Base-by-base conservation (phyloP, 371 early-diverging fungal species). In the Actinomortierella ambigua region DNA sequence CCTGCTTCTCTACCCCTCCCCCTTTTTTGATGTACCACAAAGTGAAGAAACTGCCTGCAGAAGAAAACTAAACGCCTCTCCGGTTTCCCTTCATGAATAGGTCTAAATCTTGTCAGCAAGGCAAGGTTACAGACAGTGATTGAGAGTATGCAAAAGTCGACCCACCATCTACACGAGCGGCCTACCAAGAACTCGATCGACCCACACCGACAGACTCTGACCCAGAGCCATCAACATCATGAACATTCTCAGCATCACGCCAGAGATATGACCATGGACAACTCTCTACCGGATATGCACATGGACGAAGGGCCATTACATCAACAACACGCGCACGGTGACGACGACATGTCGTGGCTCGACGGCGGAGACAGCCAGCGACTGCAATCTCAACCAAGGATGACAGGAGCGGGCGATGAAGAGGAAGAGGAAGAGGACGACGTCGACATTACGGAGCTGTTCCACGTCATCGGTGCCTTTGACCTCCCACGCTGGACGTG, bases 391-490 rank as follows among this genome's bases (percentile, higher is more conserved):
- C 34, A 34, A 11, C 34, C 34, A 34, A 42, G 27, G 47, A 17
- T 15, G 15, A 34, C 44, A 41, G 57, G 1, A 23, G 29, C 47
- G 49, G 49, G 39, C 18, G 50, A 59, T 6, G 55, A 49, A 20
- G 20, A 2, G 6, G 62, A 67, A 18, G 77, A 70, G 11, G 68
- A 65, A 24, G 68, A 76, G 8, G 77, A 79, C 26, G 63, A 71
- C 28, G 71, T 82, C 9, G 85, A 88, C 55, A 78, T 88, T 20
- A 59, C 82, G 3, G 81, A 85, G 17, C 82, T 89, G 59, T 82
- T 95, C 44, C 81, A 87, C 50, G 89, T 94, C 0, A 81, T 93
- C 5, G 83, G 84, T 56, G 92, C 93, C 5, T 93, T 91, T 65
- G 70, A 82, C 43, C 69, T 93, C 63, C 94, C 94, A 2, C 75